phyloP scores from a whole-genome alignment of 2,329 filamentous ascomycete genomes.

The Chaetomium strumarium region DNA sequence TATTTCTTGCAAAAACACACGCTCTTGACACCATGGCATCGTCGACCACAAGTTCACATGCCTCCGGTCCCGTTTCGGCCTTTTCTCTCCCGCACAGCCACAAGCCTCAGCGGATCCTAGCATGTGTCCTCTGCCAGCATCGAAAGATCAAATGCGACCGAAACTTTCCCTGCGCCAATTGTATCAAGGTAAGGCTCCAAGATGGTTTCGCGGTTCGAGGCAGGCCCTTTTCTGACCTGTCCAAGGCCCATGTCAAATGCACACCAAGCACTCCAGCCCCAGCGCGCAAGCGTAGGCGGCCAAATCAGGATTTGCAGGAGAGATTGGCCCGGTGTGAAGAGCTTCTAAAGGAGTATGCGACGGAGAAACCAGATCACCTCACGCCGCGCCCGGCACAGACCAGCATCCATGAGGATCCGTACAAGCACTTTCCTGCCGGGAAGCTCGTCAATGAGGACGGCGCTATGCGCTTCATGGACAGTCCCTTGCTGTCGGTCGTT shows the following conservation, averaged over 20 bases:
- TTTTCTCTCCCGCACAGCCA: background rate
- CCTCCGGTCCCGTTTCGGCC: background rate
- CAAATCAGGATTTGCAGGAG: constrained; percentile 57
- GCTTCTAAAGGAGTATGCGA: constrained; percentile 52
- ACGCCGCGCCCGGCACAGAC: constrained; percentile 15
- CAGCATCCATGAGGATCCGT: constrained; percentile 28
- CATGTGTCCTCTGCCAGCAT: constrained; percentile 54
- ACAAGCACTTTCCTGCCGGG: constrained; percentile 38
- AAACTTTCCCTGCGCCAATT: constrained; percentile 54
- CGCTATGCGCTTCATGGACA: constrained; percentile 52
- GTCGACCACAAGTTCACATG: constrained; percentile 9
- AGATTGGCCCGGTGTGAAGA: constrained; percentile 54
- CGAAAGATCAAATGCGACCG: constrained; percentile 60
- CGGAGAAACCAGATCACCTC: constrained; percentile 21
- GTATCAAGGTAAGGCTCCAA: constrained; percentile 46
- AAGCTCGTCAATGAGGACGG: constrained; percentile 52
- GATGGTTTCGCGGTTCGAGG: background rate
- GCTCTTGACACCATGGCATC: constrained; percentile 7
- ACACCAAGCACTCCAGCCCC: constrained; percentile 56
- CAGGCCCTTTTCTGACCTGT: constrained; percentile 4
- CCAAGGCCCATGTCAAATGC: constrained; percentile 52
- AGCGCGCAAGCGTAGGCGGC: constrained; percentile 52
- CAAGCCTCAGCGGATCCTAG: constrained; percentile 43
- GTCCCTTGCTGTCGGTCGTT: constrained; percentile 47
- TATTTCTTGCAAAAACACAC: too few species aligned